These are phyloP conservation scores for Teunomyces barrocoloradensis DNA, from an alignment of 805 yeast genomes.

Conservation along the genomic window DNA sequence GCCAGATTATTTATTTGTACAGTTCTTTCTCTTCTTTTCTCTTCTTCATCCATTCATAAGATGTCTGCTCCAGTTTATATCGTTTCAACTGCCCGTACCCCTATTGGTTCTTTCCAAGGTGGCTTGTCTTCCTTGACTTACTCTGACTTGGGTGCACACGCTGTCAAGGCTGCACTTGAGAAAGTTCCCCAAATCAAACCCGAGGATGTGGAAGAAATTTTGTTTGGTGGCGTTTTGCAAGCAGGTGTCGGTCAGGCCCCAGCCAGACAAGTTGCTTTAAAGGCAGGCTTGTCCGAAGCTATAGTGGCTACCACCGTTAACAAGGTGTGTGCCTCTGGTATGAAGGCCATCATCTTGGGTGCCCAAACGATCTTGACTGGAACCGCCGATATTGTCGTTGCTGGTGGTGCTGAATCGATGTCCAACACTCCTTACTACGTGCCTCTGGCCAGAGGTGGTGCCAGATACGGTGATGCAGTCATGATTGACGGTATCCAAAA, in stretches of 20 bases:
- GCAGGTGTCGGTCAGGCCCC: constrained; percentile 97
- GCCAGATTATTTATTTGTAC: not conserved
- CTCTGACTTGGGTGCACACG: constrained; percentile 87
- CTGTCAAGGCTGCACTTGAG: constrained; percentile 83
- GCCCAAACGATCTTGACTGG: constrained; percentile 90
- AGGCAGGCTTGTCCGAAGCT: constrained; percentile 78
- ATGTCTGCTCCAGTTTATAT: constrained; percentile 62
- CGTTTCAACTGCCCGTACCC: constrained; percentile 91
- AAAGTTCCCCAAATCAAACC: constrained; percentile 81
- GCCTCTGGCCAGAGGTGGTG: constrained; percentile 82
- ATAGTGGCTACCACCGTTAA: constrained; percentile 88
- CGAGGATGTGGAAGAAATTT: constrained; percentile 79
- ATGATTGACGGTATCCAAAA: constrained; percentile 86
- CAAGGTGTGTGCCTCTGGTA: constrained; percentile 96
- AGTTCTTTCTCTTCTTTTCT: not conserved
- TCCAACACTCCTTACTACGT: constrained; percentile 91
- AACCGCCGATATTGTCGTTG: constrained; percentile 86
- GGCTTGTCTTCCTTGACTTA: constrained; percentile 68
- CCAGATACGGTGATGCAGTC: constrained; percentile 80
- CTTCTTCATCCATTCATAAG: not conserved
- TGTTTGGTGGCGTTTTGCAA: constrained; percentile 88
- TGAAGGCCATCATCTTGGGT: constrained; percentile 86
- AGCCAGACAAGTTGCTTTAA: constrained; percentile 94
- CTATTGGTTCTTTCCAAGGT: constrained; percentile 94
- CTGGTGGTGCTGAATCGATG: constrained; percentile 99